Evolutionary conservation across 768 basidiomycete species (phyloP), one percentile per base, ranked within the genome.

Genomic region (Boletus vinaceobasis): DNA sequence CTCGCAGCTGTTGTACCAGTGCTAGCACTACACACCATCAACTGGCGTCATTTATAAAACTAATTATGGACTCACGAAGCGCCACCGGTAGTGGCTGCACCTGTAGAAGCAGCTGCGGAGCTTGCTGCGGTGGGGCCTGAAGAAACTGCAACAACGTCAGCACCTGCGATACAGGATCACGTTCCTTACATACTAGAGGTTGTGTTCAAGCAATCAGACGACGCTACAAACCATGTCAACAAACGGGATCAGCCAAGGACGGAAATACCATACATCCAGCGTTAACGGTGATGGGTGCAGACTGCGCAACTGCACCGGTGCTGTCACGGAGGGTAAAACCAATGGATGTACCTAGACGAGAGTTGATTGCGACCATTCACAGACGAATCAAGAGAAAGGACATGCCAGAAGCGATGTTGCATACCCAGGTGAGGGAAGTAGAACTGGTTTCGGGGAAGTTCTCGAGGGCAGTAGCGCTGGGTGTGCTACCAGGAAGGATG

Each of bases 291-390:
- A 90, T 77, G 3, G 81, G 32, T 7, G 78, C 87, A 3, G 79
- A 71, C 61, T 84, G 84, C 0, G 67, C 74, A 45, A 66, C 26
- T 0, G 21, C 0, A 62, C 92, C 91, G 32, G 73, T 80, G 52
- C 53, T 67, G 63, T 94, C 92, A 65, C 79, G 80, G 57, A 93
- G 56, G 13, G 72, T 75, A 29, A 92, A 66, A 48, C 81, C 84
- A 52, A 92, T 67, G 38, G 60, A 66, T 5, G 77, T 79, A n/a
- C 75, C 85, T 83, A 32, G 7, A 5, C 4, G 7, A 26, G 10
- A 5, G 23, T 52, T 23, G 6, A 40, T 29, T 21, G 14, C 4
- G 8, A 10, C 26, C 26, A 14, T 35, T n/a, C 4, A 42, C 7
- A 21, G 5, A 21, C 4, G 21, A 35, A 43, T n/a, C 1, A 2